phyloP scores from a whole-genome alignment of 345 rosid genomes.

The Rhizophora mangle region DNA sequence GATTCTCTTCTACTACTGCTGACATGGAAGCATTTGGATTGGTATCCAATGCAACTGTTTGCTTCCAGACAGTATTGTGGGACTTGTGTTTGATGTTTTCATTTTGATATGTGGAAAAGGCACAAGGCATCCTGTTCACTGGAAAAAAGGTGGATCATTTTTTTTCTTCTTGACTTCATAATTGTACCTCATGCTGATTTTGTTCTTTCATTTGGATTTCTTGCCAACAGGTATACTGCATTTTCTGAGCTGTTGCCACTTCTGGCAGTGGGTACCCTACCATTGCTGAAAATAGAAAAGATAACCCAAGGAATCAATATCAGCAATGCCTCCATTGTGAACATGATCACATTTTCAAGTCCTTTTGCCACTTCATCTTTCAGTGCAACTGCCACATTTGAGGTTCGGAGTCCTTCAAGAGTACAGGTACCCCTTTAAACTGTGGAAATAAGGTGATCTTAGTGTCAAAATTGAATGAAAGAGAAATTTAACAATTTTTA shows the following conservation, averaged over 20 bases:
- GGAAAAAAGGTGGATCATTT: neutral
- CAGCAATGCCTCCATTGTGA: slow-evolving; percentile 50
- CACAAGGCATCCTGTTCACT: no score
- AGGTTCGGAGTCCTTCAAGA: slow-evolving; percentile 77
- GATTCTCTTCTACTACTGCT: no score
- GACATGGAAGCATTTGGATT: no score
- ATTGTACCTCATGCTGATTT: neutral
- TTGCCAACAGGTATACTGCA: slow-evolving; percentile 68
- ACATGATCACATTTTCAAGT: slow-evolving; percentile 60
- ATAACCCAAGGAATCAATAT: slow-evolving; percentile 65
- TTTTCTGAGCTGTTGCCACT: slow-evolving; percentile 91
- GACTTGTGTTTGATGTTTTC: slow-evolving; percentile 1
- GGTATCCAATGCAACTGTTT: neutral
- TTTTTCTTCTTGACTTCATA: neutral
- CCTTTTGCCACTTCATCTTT: slow-evolving; percentile 84
- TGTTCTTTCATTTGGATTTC: neutral
- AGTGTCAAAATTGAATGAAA: neutral
- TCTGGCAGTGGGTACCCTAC: slow-evolving; percentile 66
- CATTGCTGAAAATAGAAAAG: slow-evolving; percentile 67
- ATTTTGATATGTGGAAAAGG: neutral
- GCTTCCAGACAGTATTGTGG: neutral
- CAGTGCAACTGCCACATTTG: slow-evolving; percentile 78
- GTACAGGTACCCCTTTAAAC: slow-evolving; percentile 55
- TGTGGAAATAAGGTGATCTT: neutral
- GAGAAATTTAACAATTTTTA: neutral